A percentile compares a stretch with the other conserved stretches of the same genome.
Evolutionary conservation across 257 asterid genomes (phyloP).

Genomic region (Primulina eburnea): DNA sequence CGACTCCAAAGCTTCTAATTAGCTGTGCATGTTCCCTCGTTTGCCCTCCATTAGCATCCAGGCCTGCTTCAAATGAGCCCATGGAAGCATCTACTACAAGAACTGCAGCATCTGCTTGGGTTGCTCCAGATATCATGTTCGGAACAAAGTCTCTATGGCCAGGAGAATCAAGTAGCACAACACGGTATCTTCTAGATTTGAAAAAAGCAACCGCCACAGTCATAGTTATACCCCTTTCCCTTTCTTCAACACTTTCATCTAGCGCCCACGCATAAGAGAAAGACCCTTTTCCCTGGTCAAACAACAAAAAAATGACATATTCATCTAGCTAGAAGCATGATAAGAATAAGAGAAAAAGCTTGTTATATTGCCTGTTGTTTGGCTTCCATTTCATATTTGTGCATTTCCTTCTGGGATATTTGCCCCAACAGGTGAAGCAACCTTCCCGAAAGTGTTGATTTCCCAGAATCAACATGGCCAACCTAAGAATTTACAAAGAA

Average conservation of each 20-base stretch:
- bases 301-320: constrained; percentile 23
- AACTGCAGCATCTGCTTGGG: constrained; percentile 99
- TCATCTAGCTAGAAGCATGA: constrained; percentile 20
- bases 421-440: constrained; percentile 80
- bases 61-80: constrained; percentile 94
- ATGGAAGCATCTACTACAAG: constrained; percentile 85
- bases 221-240: constrained; percentile 99
- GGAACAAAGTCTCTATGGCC: constrained; percentile 99
- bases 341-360: constrained; percentile 3
- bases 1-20: constrained; percentile 93
- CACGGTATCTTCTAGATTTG: constrained; percentile 59
- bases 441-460: constrained; percentile 97
- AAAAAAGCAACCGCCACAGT: constrained; percentile 92
- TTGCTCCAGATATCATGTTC: constrained; percentile 98
- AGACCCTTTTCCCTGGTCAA: constrained; percentile 90
- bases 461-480: constrained; percentile 99
- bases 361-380: constrained; percentile 55
- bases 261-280: constrained; percentile 99
- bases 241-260: constrained; percentile 97
- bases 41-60: constrained; percentile 81
- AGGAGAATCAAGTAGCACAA: constrained; percentile 96
- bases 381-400: constrained; percentile 86
- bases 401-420: constrained; percentile 80
- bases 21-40: constrained; percentile 92
- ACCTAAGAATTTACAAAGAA: constrained; percentile 48